Evolutionary conservation across 1,284 basidiomycete genomes (phyloP).

Genomic region (Boletus smithii): DNA sequence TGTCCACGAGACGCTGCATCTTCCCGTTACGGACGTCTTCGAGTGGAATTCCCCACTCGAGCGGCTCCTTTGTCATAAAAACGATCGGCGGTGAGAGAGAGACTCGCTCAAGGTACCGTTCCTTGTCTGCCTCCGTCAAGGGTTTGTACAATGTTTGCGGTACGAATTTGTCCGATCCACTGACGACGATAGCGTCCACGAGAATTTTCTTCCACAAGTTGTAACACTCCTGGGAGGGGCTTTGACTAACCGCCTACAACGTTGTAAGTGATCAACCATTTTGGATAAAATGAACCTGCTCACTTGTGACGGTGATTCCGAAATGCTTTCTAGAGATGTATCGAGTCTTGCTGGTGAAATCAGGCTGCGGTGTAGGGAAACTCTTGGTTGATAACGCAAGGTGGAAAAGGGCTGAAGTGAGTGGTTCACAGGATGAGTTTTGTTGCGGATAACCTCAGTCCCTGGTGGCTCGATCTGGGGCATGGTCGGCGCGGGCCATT

Average conservation of each 20-base stretch:
- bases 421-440: not conserved
- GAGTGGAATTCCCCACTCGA: slow-evolving; percentile 56
- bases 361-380: not conserved
- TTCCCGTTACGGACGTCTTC: slow-evolving; percentile 44
- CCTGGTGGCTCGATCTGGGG: not conserved
- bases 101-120: slow-evolving; percentile 65
- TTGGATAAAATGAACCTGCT: not conserved
- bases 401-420: not conserved
- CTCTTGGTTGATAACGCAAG: not conserved
- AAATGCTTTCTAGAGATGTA: not conserved
- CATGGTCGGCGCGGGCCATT: not conserved
- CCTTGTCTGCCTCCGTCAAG: slow-evolving; percentile 63
- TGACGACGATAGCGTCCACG: slow-evolving; percentile 19
- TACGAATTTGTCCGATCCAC: slow-evolving; percentile 42
- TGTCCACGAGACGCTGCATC: slow-evolving; percentile 40
- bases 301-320: slow-evolving; percentile 8
- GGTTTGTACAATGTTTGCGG: slow-evolving; percentile 67
- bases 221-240: slow-evolving; percentile 16
- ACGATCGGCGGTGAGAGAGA: slow-evolving; percentile 56
- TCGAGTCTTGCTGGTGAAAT: not conserved
- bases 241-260: not conserved
- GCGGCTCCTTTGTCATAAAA: slow-evolving; percentile 50
- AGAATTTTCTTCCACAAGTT: slow-evolving; percentile 15
- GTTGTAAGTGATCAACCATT: not conserved
- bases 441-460: slow-evolving; percentile 2